phyloP scores from a whole-genome alignment of 2,329 filamentous ascomycete species.

The Trichothecium sympodiale region DNA sequence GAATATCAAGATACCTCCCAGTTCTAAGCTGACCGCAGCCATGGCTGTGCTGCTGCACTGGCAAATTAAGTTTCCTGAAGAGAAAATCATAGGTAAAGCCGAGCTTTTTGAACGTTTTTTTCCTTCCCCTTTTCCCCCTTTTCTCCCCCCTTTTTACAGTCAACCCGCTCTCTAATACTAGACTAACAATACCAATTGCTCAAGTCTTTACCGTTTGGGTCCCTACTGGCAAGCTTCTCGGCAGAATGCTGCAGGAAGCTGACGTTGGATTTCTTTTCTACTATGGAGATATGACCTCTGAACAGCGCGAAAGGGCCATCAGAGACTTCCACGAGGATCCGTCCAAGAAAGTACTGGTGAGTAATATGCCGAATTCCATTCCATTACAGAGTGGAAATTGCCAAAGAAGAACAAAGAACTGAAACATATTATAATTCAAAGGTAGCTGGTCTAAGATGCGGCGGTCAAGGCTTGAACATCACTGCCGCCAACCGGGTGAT shows the following conservation, averaged over 20 bases:
- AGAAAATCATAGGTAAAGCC: constrained; percentile 27
- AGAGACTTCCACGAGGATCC: constrained; percentile 10
- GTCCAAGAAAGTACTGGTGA: constrained; percentile 21
- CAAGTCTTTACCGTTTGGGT: constrained; percentile 27
- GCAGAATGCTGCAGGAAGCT: constrained; percentile 19
- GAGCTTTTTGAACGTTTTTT: too few species aligned
- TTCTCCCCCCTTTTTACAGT: too few species aligned
- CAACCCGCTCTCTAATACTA: background rate
- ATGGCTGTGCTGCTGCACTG: constrained; percentile 21
- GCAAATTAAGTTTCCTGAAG: constrained; percentile 16
- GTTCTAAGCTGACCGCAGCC: constrained; percentile 20
- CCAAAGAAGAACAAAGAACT: too few species aligned
- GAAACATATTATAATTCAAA: constrained; percentile 8
- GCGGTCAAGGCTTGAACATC: constrained; percentile 28
- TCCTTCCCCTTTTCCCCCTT: too few species aligned
- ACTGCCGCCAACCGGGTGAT: constrained; percentile 40
- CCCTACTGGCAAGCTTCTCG: constrained; percentile 19
- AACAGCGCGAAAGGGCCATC: constrained; percentile 10
- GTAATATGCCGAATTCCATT: constrained; percentile 9
- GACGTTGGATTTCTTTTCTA: constrained; percentile 25
- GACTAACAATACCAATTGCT: background rate
- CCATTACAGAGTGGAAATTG: too few species aligned
- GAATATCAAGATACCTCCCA: constrained; percentile 8
- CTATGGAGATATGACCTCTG: constrained; percentile 12
- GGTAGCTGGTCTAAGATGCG: constrained; percentile 22